phyloP scores from a whole-genome alignment of 768 basidiomycete species.

The Termitomyces sp. region DNA sequence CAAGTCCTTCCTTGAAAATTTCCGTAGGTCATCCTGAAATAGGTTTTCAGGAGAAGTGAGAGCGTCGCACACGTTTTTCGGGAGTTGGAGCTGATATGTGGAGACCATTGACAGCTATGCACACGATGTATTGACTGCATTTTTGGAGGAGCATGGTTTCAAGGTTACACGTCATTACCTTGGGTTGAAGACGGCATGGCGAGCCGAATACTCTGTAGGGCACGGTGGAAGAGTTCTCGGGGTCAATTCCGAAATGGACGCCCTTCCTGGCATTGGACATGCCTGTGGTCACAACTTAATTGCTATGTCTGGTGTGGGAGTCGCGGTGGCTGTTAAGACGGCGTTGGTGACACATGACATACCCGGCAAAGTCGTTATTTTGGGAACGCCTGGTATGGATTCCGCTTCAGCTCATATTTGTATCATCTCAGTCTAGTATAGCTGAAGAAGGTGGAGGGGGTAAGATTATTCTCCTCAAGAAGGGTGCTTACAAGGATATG shows the following conservation, averaged over 20 bases:
- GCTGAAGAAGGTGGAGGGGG: constrained; percentile 81
- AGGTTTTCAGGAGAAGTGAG: constrained; percentile 55
- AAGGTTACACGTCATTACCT: constrained; percentile 68
- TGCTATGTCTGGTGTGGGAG: constrained; percentile 71
- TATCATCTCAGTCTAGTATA: constrained; percentile 21
- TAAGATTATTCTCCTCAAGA: constrained; percentile 69
- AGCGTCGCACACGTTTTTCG: constrained; percentile 16
- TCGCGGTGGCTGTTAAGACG: constrained; percentile 69
- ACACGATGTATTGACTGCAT: constrained; percentile 63
- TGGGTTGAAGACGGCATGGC: constrained; percentile 73
- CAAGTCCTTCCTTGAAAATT: constrained; percentile 1
- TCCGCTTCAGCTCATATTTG: not conserved
- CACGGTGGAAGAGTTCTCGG: constrained; percentile 64
- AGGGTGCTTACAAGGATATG: constrained; percentile 79
- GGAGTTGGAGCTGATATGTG: constrained; percentile 3
- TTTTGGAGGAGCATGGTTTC: constrained; percentile 68
- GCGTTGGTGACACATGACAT: constrained; percentile 61
- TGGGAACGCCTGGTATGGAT: constrained; percentile 69
- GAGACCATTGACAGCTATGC: constrained; percentile 58
- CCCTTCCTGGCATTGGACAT: constrained; percentile 52
- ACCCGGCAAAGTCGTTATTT: constrained; percentile 64
- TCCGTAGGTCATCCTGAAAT: constrained; percentile 61
- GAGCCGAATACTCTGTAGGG: constrained; percentile 64
- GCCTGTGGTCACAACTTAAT: constrained; percentile 86
- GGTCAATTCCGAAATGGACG: constrained; percentile 80